Conservation (phyloP, 495 filamentous ascomycete genomes). For the Pseudoneurospora amorphoporcata region DNA sequence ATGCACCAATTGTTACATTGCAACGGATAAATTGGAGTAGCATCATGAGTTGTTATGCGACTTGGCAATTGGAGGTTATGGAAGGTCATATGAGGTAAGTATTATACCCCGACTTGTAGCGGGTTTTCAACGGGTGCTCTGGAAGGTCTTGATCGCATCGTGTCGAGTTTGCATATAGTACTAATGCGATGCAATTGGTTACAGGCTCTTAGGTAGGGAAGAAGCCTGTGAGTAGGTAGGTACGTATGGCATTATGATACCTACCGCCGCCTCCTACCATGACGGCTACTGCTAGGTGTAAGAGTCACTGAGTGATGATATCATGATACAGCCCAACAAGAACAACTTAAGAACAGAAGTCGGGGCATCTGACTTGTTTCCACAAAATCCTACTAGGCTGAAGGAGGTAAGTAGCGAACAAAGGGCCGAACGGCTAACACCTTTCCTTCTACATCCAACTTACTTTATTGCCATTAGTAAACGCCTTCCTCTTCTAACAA, state of each 20-base stretch:
- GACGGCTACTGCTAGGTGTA: too few relatives aligned
- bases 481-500: background rate
- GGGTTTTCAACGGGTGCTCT: too few relatives aligned
- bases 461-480: too few relatives aligned
- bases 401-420: background rate
- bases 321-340: background rate
- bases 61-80: background rate
- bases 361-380: background rate
- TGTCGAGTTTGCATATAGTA: too few relatives aligned
- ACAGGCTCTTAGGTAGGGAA: too few relatives aligned
- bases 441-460: background rate
- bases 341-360: background rate
- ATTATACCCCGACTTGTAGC: background rate
- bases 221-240: background rate
- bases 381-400: background rate
- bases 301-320: background rate
- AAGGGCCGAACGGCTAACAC: background rate
- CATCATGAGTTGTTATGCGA: background rate
- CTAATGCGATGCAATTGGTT: too few relatives aligned
- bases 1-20: background rate
- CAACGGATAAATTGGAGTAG: background rate
- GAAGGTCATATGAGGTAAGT: background rate
- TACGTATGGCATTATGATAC: background rate
- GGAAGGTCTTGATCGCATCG: background rate
- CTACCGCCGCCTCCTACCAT: background rate